Evolutionary conservation across 768 basidiomycete species (phyloP), one percentile per base, ranked within the genome.

Genomic region (Leccinum pellstonianum): DNA sequence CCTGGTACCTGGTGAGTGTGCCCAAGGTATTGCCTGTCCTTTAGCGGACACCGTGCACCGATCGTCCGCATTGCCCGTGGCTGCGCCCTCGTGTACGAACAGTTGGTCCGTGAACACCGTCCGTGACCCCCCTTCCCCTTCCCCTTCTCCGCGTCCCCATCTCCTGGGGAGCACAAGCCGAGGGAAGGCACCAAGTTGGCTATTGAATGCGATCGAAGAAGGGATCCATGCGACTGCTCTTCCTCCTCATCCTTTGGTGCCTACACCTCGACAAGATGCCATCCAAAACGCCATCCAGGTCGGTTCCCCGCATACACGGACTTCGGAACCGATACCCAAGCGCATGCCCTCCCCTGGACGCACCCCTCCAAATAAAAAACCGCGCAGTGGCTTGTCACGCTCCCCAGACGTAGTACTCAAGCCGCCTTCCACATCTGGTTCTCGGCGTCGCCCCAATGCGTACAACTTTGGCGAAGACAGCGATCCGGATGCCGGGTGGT

Each of bases 401-500:
- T 38, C 29, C 8, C 23, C 43, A 14, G 14, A 25, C 27, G 14
- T 23, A 10, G 21, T n/a, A 1, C 17, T 11, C 25, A 52, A 52
- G 31, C 23, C 41, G 11, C 15, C 56, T 29, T 5, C 47, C 4
- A 29, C 21, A 1, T n/a, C 58, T 3, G 17, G 55, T 11, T 12
- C 55, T n/a, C 52, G n/a, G 15, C 31, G 23, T 2, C 23, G 33
- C 10, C 57, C 56, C 9, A 43, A 63, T 6, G 70, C 68, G 17
- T 70, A 72, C 15, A 25, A 52, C 0, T 72, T 70, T 54, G 70
- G 57, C 2, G 15, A 51, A 15, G 64, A 59, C 14, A 56, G 64
- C 23, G 68, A 71, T 41, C 66, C 58, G 2, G 70, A 72, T 21
- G 59, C 50, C 12, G 37, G 38, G 14, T 68, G 67, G 67, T 68